Evolutionary conservation across 1,139 yeast genomes (phyloP), one percentile per base, ranked within the genome.

Genomic region (Lodderomyces orthopsilosis): DNA sequence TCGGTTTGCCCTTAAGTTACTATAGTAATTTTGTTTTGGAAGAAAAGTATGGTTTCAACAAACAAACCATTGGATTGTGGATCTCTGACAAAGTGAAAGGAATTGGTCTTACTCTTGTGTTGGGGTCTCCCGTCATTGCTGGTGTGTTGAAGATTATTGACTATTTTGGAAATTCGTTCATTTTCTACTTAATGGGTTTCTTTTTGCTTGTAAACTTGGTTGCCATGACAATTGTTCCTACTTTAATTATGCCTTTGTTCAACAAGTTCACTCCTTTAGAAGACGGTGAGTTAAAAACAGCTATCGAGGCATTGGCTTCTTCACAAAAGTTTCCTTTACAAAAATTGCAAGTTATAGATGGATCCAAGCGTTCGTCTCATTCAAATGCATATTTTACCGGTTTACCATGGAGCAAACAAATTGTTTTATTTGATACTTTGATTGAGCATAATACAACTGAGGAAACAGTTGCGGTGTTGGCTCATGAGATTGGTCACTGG

Each of bases 401-500:
- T 5, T 75, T 93, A 56, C 98, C 98, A 37, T 91, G 97, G 94
- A 83, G 90, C 46, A 93, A 93, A 66, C 93, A 91, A 63, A 93
- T 93, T 66, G 98, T 93, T 40, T 76, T 93, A 43, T 93, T 75
- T 61, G 98, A 93, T 57, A 93, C 98, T 7, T 77, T 93, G 66
- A 83, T 93, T 52, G 83, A 86, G 48, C 85, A 87, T 46, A 83
- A 91, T 26, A 69, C 90, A 27, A 77, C 81, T 27, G 78, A 77
- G 40, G 96, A 93, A 65, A 87, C 91, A 26, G 89, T 91, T 43
- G 97, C 98, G 36, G 96, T 93, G 1, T 74, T 93, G 56, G 98
- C 96, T 18, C 98, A 93, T 61, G 98, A 93, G 69, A 85, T 93
- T 53, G 98, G 98, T 40, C 98, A 93, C 64, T 93, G 98, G 98